Base-by-base conservation (phyloP, 495 filamentous ascomycete species). In the Margaritispora aquatica region DNA sequence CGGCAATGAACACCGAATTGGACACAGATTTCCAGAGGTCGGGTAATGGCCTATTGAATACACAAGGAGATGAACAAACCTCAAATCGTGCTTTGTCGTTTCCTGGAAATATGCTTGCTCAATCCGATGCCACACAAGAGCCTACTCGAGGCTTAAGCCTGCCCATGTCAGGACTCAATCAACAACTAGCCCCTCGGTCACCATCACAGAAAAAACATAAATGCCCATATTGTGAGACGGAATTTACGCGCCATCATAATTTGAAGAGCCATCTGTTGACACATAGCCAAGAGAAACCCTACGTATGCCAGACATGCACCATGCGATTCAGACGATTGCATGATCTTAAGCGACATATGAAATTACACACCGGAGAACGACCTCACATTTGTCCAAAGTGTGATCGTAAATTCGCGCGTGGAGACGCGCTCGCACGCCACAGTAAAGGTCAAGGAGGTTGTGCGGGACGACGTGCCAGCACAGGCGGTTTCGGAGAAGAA, bases 261-360 rank as follows among this genome's bases (percentile, higher is more conserved):
- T 82, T 99, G n/a, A 99, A 99, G 72, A 96, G 90, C 61, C 94
- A 99, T 75, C 82, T 99, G 31, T 82, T 99, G 58, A 99, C 94
- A 0, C 94, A 99, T 68, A 96, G 93, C 63, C 94, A 99, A 73
- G 95, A 97, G 71, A 99, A 99, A 70, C 94, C 94, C 0, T 99
- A 91, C 67, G 82, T 90, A 22, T 99, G 94, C 66, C 82, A 88
- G 57, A 89, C 88, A 21, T 99, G 94, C 67, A 82, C 92, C 53
- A 85, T 92, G 62, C 84, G 92, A 24, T 99, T 99, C 70, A 84
- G 94, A 50, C 82, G 94, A 59, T 77, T 97, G 24, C 94, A 99
- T 67, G 94, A 99, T 67, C 75, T 99, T 55, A 99, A 99, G 74
- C 84, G 94, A 44, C 94, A 99, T 69, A 89, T 86, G 47, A 97